phyloP scores from a whole-genome alignment of 2,329 filamentous ascomycete species.

The Geosmithia morbida region DNA sequence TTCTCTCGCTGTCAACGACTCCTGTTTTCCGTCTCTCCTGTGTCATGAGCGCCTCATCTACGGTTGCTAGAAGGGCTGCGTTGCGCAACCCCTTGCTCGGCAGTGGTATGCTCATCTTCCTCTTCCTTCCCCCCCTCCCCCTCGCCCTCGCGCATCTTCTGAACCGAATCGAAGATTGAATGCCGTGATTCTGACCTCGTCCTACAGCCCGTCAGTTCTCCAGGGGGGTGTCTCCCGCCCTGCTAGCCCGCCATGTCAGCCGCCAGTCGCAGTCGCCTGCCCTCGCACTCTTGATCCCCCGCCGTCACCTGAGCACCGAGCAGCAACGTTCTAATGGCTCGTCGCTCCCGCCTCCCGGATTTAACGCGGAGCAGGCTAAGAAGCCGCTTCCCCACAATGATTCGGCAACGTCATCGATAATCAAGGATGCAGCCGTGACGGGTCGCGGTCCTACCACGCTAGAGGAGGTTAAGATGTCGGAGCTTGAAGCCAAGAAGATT shows the following conservation, averaged over 20 bases:
- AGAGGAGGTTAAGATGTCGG: constrained; percentile 34
- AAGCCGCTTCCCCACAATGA: constrained; percentile 56
- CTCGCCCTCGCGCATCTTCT: constrained; percentile 1
- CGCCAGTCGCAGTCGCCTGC: constrained; percentile 32
- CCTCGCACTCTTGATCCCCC: constrained; percentile 41
- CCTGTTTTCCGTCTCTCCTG: background rate
- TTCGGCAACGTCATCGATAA: constrained; percentile 15
- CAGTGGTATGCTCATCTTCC: constrained; percentile 24
- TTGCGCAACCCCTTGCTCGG: constrained; percentile 36
- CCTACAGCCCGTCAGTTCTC: constrained; percentile 29
- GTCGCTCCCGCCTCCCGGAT: constrained; percentile 68
- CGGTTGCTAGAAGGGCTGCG: constrained; percentile 38
- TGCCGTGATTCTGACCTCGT: constrained; percentile 10
- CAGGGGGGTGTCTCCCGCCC: constrained; percentile 28
- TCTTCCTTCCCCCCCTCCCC: constrained; percentile 2
- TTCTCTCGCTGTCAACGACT: background rate
- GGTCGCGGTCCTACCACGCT: constrained; percentile 17
- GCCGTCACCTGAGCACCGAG: constrained; percentile 43
- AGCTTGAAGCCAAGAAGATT: constrained; percentile 51
- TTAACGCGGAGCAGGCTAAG: constrained; percentile 81
- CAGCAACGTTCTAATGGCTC: constrained; percentile 37
- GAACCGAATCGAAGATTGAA: background rate
- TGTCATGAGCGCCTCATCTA: constrained; percentile 42
- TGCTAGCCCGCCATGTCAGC: constrained; percentile 30
- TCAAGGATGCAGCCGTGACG: constrained; percentile 13